These are phyloP conservation scores for Talaromyces verruculosus DNA, from an alignment of 2,329 filamentous ascomycete species.

Conservation along the genomic window DNA sequence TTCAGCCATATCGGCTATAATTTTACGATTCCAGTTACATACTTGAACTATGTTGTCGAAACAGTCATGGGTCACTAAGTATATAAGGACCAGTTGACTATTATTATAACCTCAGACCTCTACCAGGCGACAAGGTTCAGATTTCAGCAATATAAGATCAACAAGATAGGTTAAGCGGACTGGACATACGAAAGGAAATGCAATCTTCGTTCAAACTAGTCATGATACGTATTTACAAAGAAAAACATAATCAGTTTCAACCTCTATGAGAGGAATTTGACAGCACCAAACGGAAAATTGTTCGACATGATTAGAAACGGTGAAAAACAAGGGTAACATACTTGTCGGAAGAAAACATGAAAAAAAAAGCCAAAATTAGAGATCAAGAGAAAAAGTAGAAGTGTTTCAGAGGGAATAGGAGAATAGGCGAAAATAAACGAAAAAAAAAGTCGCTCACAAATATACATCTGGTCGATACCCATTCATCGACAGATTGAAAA, in stretches of 20 bases:
- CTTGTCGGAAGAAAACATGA: background rate
- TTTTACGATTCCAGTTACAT: background rate
- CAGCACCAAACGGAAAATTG: background rate
- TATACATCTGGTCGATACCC: background rate
- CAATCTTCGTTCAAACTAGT: conserved; percentile 4
- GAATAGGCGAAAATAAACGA: background rate
- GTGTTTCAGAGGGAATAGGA: background rate
- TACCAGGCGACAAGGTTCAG: too few species aligned
- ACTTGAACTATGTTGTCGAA: background rate
- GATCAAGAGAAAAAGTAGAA: background rate
- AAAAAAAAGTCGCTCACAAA: conserved; percentile 11
- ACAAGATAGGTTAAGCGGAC: background rate
- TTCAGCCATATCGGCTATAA: background rate
- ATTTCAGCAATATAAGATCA: background rate
- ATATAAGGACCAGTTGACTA: too few species aligned
- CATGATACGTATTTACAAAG: conserved; percentile 11
- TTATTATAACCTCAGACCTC: too few species aligned
- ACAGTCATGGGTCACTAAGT: too few species aligned
- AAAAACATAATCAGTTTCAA: conserved; percentile 1
- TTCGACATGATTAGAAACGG: background rate
- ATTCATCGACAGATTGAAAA: background rate
- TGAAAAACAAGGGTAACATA: background rate
- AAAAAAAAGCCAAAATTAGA: background rate
- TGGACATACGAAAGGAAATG: background rate
- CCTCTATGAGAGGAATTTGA: background rate